These are phyloP conservation scores for Radiomyces spectabilis DNA, from an alignment of 192 early-diverging fungal species.

Conservation along the genomic window DNA sequence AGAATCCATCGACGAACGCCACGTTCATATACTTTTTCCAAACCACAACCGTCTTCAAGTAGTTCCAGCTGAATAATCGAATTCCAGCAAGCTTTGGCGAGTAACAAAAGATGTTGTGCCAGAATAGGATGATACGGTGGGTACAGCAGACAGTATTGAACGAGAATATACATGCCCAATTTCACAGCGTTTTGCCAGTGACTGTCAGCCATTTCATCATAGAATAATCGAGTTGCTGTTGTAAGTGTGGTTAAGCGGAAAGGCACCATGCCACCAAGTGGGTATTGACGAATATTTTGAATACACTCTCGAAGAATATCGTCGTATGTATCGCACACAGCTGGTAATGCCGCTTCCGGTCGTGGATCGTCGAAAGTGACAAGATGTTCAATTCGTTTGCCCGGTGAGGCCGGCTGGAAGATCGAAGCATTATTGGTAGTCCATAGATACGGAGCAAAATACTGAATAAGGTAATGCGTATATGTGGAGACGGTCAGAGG, in stretches of 20 bases:
- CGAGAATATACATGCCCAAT: slow-evolving; percentile 15
- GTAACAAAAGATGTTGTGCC: slow-evolving; percentile 14
- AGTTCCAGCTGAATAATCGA: slow-evolving; percentile 16
- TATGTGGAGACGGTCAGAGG: slow-evolving; percentile 6
- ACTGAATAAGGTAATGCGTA: slow-evolving; percentile 8
- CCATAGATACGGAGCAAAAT: slow-evolving; percentile 7
- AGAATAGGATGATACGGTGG: slow-evolving; percentile 25
- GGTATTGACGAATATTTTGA: background rate
- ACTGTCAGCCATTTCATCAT: slow-evolving; percentile 15
- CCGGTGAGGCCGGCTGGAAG: too few species aligned
- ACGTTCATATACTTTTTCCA: slow-evolving; percentile 18
- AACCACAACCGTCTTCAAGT: background rate
- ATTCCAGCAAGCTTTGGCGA: slow-evolving; percentile 23
- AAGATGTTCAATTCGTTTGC: background rate
- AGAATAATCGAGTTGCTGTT: slow-evolving; percentile 1
- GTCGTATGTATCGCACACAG: slow-evolving; percentile 2
- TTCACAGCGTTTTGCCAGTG: slow-evolving; percentile 16
- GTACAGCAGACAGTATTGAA: slow-evolving; percentile 22
- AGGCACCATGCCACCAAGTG: slow-evolving; percentile 3
- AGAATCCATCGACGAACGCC: slow-evolving; percentile 21
- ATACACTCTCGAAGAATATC: slow-evolving; percentile 1
- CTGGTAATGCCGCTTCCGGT: slow-evolving; percentile 1
- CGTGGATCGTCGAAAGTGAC: slow-evolving; percentile 9
- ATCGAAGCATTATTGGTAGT: background rate
- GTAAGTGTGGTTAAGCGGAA: slow-evolving; percentile 5